Base-by-base conservation (phyloP, 108 stramenopile genomes). In the Skeletonema tropicum region DNA sequence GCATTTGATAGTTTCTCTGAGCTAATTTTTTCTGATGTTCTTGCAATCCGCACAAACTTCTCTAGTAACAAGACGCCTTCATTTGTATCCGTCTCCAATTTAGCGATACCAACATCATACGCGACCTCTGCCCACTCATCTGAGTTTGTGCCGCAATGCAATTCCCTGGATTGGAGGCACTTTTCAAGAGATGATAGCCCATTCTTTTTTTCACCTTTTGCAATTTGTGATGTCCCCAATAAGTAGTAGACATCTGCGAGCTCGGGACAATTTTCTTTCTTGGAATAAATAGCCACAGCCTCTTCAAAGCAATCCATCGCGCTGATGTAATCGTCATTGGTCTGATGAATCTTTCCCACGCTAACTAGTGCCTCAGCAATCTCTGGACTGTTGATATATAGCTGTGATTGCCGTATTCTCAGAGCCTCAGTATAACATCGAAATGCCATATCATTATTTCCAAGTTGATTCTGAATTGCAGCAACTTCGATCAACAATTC, bases 401-500 rank as follows among this genome's bases (percentile, higher is more conserved):
- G 66, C 26, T 75, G 66, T 26, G 60, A 21, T 19, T 64, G 58
- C 19, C 86, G 63, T 5, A 87, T 70, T 26, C 75, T 45, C 36
- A 85, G 48, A 11, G 83, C 73, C 72, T 87, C 86, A 11, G 46
- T 61, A 42, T 82, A 85, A 59, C 86, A 87, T 7, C 71, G 71
- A 30, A 73, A 38, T 0, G 86, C 80, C 62, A 87, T 36, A 4
- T 79, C 80, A 60, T 42, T 17, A 21, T 87, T 79, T 8, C 57
- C 32, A 12, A 77, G 67, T 14, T 64, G 61, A 17, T 74, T 30
- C 49, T 87, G 86, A 33, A 87, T 45, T 5, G 55, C 48, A 12
- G 83, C 86, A 46, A 83, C 86, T 59, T 84, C 68, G 31, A 71
- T 75, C 70, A 87, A 57, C 55, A 87, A 66, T 19, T 78, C 77